Conservation (phyloP, 345 rosid genomes). For the Salix suchowensis region DNA sequence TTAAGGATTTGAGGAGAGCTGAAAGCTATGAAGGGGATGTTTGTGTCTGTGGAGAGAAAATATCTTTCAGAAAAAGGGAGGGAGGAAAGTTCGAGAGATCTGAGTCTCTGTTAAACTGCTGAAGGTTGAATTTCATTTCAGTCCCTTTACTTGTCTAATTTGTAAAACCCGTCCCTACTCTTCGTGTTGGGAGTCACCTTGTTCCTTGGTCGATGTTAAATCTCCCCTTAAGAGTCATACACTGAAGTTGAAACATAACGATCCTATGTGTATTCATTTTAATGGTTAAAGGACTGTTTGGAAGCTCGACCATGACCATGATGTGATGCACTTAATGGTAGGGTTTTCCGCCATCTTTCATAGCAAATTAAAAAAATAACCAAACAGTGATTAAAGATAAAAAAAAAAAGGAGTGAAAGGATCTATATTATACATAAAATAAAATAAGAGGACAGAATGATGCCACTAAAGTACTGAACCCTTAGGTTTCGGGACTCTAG, state of each 20-base stretch:
- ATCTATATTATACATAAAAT: accelerated
- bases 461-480: neutral
- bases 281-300: too few relatives aligned
- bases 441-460: neutral
- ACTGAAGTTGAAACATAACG: too few relatives aligned
- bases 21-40: neutral
- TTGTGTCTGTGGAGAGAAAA: conserved; percentile 21
- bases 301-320: accelerated
- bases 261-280: accelerated
- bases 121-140: too few relatives aligned
- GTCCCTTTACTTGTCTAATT: too few relatives aligned
- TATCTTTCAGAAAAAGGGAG: conserved; percentile 22
- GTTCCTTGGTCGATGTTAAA: too few relatives aligned
- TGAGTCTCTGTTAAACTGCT: neutral
- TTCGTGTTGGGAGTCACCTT: too few relatives aligned
- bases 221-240: too few relatives aligned
- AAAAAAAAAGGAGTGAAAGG: neutral
- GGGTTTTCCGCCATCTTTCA: too few relatives aligned
- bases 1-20: neutral
- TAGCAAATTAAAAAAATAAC: too few relatives aligned
- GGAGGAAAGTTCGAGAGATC: conserved; percentile 51
- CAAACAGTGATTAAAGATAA: too few relatives aligned
- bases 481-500: neutral
- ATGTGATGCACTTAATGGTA: too few relatives aligned
- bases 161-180: too few relatives aligned